phyloP scores from a whole-genome alignment of 768 basidiomycete genomes.

The Mycena latifolia region DNA sequence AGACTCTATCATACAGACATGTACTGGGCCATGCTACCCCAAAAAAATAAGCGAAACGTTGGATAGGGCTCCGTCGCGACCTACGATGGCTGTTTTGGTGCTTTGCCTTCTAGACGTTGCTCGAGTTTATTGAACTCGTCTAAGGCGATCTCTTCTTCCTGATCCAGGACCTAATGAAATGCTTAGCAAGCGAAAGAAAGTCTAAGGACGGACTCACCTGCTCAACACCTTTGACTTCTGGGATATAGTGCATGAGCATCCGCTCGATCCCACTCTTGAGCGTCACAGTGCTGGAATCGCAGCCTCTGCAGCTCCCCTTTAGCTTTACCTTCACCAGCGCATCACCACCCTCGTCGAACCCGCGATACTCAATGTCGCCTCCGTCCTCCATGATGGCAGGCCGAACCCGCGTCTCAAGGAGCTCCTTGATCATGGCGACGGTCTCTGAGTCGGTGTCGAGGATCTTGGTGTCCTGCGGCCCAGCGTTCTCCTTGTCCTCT shows the following conservation, averaged over 20 bases:
- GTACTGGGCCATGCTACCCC: slow-evolving; percentile 79
- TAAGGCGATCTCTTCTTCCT: slow-evolving; percentile 89
- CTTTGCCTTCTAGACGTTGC: slow-evolving; percentile 65
- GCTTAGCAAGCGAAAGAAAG: slow-evolving; percentile 14
- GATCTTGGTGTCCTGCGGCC: slow-evolving; percentile 94
- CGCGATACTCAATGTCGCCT: slow-evolving; percentile 96
- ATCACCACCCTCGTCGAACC: slow-evolving; percentile 84
- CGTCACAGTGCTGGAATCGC: slow-evolving; percentile 93
- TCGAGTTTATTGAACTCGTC: slow-evolving; percentile 94
- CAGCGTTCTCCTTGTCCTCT: slow-evolving; percentile 83
- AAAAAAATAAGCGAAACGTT: slow-evolving; percentile 23
- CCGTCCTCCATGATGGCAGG: slow-evolving; percentile 99
- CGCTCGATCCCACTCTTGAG: slow-evolving; percentile 97
- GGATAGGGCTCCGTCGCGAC: slow-evolving; percentile 7
- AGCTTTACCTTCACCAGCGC: slow-evolving; percentile 90
- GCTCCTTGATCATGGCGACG: slow-evolving; percentile 98
- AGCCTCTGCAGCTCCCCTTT: slow-evolving; percentile 98
- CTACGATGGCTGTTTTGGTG: slow-evolving; percentile 63
- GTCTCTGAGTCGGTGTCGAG: slow-evolving; percentile 96
- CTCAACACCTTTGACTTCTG: slow-evolving; percentile 92
- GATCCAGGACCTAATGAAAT: slow-evolving; percentile 79
- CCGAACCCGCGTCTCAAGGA: slow-evolving; percentile 93
- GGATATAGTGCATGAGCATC: slow-evolving; percentile 99
- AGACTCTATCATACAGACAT: slow-evolving; percentile 71
- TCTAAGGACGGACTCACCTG: slow-evolving; percentile 65